These are phyloP conservation scores for Fusarium algeriense DNA, from an alignment of 2,329 filamentous ascomycete genomes.

Conservation along the genomic window DNA sequence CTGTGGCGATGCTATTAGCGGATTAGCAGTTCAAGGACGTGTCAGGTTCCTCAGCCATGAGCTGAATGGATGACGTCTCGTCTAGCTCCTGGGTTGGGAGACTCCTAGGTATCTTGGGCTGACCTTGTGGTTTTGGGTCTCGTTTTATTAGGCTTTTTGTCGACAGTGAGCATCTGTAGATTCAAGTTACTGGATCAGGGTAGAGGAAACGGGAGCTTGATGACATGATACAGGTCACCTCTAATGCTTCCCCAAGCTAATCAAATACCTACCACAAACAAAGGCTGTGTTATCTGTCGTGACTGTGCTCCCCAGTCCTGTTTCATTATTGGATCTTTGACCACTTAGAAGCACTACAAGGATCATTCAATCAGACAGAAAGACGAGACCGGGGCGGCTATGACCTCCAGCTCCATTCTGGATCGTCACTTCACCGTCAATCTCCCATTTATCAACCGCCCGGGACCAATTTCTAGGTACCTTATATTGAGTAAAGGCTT, in stretches of 20 bases:
- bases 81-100: conserved; percentile 30
- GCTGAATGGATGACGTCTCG: conserved; percentile 35
- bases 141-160: conserved; percentile 32
- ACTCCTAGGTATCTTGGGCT: conserved; percentile 13
- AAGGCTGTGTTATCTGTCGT: conserved; percentile 5
- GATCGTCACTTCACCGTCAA: conserved; percentile 39
- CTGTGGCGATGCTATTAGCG: conserved; percentile 13
- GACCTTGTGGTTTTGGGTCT: conserved; percentile 4
- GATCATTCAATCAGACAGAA: conserved; percentile 29
- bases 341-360: conserved; percentile 23
- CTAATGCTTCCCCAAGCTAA: conserved; percentile 5
- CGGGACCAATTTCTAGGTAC: conserved; percentile 6
- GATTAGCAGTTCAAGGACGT: conserved; percentile 21
- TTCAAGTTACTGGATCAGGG: no score
- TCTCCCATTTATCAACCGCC: conserved; percentile 29
- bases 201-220: background rate
- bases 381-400: conserved; percentile 27
- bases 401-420: conserved; percentile 17
- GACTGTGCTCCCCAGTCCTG: conserved; percentile 15
- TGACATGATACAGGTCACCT: background rate
- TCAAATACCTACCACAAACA: conserved; percentile 4
- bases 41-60: conserved; percentile 32
- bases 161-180: conserved; percentile 6
- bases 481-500: conserved; percentile 3
- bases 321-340: conserved; percentile 32